Base-by-base conservation (phyloP, 352 stramenopile genomes). In the Pythium brachiatum region DNA sequence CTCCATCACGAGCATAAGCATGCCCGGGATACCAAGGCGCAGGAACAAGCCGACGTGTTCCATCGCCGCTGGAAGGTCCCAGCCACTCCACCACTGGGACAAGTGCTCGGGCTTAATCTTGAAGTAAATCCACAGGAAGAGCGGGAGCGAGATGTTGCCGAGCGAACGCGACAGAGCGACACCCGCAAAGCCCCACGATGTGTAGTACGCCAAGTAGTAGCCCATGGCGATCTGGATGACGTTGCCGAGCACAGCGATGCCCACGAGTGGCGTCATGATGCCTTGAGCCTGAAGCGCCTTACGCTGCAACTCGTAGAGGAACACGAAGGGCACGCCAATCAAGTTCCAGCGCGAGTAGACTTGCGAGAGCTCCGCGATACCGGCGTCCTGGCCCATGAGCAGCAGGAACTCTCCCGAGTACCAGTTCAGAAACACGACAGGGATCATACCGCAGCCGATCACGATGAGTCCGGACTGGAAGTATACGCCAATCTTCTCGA, bases 201-300 rank as follows among this genome's bases (percentile, higher is more conserved):
- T 93, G 60, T 84, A 73, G 69, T 89, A 89, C 25, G 86, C 79
- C 25, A 96, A 62, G 54, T 81, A 77, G 69, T 89, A 94, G 1
- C 87, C 89, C 1, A 64, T 63, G 16, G 71, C 38, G 18, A 83
- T 62, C 58, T 93, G 89, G 13, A 93, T 70, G 13, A 89, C 5
- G 47, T 84, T 84, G 36, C 69, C 62, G 11, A 79, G 46, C 6
- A 86, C 54, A 11, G 80, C 78, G 26, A 89, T 79, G 16, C 71
- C 20, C 9, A 89, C 66, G 39, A 90, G 77, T 27, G 84, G 81
- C 5, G 66, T 60, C 9, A 82, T 74, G 55, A 90, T 82, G 53
- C 88, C 88, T 60, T 86, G 72, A 11, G 83, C 78, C 53, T 93
- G 81, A 21, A 81, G 68, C 8, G 86, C 56, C 61, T 90, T 90